Evolutionary conservation across 371 early-diverging fungal genomes (phyloP).

Genomic region (Capniomyces stellatus): DNA sequence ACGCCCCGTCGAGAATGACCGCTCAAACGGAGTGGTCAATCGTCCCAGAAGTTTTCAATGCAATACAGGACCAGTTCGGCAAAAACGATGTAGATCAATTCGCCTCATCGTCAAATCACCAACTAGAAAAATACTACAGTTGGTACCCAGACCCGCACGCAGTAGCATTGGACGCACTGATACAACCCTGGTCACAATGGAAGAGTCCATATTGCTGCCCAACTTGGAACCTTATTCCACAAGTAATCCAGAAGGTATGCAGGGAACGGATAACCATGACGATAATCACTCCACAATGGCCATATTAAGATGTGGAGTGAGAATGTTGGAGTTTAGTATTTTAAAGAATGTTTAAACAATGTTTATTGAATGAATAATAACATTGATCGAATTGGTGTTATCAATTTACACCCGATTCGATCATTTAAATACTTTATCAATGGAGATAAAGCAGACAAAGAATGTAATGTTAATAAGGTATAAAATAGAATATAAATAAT

Average conservation of each 20-base stretch:
- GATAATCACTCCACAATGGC: constrained; percentile 2
- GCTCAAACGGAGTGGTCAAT: constrained; percentile 4
- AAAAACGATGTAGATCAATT: constrained; percentile 16
- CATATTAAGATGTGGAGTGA: too few species aligned
- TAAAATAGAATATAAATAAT: too few species aligned
- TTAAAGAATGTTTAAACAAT: too few species aligned
- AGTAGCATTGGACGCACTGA: constrained; percentile 14
- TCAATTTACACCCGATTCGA: too few species aligned
- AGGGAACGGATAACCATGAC: neutral
- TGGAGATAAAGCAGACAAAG: too few species aligned
- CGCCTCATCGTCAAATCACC: constrained; percentile 8
- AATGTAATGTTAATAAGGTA: too few species aligned
- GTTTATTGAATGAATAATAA: too few species aligned
- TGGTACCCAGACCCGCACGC: constrained; percentile 12
- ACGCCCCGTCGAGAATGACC: neutral
- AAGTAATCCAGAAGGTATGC: constrained; percentile 9
- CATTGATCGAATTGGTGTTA: too few species aligned
- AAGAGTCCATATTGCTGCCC: constrained; percentile 10
- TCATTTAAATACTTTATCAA: too few species aligned
- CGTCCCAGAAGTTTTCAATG: neutral
- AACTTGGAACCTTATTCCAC: constrained; percentile 16
- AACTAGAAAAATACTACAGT: constrained; percentile 8
- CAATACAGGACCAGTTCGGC: neutral
- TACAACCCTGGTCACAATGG: constrained; percentile 7
- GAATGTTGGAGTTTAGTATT: too few species aligned